phyloP scores from a whole-genome alignment of 495 filamentous ascomycete genomes.

The Massariosphaeria phaeospora region DNA sequence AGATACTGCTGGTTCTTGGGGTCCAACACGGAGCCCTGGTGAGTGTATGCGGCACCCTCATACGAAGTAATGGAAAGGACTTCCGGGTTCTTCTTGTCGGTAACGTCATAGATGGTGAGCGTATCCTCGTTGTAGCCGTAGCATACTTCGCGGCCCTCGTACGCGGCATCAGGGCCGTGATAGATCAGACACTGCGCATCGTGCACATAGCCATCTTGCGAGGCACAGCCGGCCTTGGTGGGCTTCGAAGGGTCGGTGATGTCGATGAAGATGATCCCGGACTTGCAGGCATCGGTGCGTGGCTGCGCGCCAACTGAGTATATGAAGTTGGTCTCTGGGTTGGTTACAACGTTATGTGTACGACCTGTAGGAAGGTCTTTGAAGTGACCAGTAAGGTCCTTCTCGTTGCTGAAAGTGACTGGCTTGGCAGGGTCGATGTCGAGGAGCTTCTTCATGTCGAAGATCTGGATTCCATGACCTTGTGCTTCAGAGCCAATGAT shows the following conservation, averaged over 20 bases:
- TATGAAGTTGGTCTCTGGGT: conserved; percentile 49
- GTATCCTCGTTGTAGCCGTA: conserved; percentile 55
- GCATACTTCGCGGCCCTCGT: conserved; percentile 54
- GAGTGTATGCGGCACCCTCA: conserved; percentile 54
- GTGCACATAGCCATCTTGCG: conserved; percentile 55
- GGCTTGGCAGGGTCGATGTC: conserved; percentile 29
- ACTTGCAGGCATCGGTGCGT: conserved; percentile 44
- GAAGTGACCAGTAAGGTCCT: conserved; percentile 36
- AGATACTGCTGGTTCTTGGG: conserved; percentile 50
- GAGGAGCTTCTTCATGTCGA: conserved; percentile 40
- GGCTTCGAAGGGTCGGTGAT: conserved; percentile 41
- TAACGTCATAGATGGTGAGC: conserved; percentile 50
- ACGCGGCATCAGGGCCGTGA: conserved; percentile 52
- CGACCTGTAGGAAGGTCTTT: conserved; percentile 45
- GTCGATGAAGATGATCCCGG: conserved; percentile 55
- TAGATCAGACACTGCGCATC: conserved; percentile 59
- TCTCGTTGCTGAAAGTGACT: conserved; percentile 38
- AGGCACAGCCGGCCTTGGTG: conserved; percentile 49
- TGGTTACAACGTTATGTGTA: conserved; percentile 37
- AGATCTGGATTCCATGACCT: conserved; percentile 35
- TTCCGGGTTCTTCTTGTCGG: conserved; percentile 46
- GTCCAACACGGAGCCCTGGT: conserved; percentile 59
- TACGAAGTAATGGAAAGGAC: conserved; percentile 55
- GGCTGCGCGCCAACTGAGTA: conserved; percentile 50
- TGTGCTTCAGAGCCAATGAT: conserved; percentile 29